Base-by-base conservation (phyloP, 208 protist species). In the Acanthamoeba rhysodes region DNA sequence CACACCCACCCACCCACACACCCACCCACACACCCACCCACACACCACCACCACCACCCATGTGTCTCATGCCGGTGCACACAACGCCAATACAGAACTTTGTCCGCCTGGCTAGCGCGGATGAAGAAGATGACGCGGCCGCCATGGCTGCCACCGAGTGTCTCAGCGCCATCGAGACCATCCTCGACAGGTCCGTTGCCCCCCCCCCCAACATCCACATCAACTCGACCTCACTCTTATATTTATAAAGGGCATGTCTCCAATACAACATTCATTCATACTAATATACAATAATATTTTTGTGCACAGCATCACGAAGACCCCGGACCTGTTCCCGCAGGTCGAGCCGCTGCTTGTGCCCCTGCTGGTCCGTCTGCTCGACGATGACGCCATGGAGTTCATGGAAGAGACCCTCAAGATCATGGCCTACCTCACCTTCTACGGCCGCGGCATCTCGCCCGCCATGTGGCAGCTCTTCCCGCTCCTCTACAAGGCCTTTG, bases 381-480 rank as follows among this genome's bases (percentile, higher is more conserved):
- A 48, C 22, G 48, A 90, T 50, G 57, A 90, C 29, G 48, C 57
- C 14, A 90, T 68, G 57, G 82, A 90, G 82, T 90, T 70, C 41
- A 53, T 90, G 82, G 82, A 90, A 53, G 82, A 90, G 55, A 90
- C 82, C 55, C 48, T 90, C 82, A 90, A 90, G 55, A 90, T 90
- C 41, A 90, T 90, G 32, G 27, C 50, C 32, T 90, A 70, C 82
- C 82, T 90, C 57, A 90, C 82, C 29, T 90, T 68, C 82, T 90
- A 90, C 82, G 48, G 55, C 57, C 55, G 29, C 32, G 29, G 53
- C 82, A 90, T 90, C 29, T 90, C 82, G 8, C 55, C n/a, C 18
- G 29, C 27, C 57, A 37, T 90, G 82, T 90, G 82, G 82, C 29
- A 68, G 55, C 82, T 90, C 53, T 90, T 90, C 82, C 82, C 82